Percentiles rank a stretch among this genome's conserved stretches.
Evolutionary conservation across 1,284 basidiomycete species (phyloP).

Genomic region (Lentinus polychrous): DNA sequence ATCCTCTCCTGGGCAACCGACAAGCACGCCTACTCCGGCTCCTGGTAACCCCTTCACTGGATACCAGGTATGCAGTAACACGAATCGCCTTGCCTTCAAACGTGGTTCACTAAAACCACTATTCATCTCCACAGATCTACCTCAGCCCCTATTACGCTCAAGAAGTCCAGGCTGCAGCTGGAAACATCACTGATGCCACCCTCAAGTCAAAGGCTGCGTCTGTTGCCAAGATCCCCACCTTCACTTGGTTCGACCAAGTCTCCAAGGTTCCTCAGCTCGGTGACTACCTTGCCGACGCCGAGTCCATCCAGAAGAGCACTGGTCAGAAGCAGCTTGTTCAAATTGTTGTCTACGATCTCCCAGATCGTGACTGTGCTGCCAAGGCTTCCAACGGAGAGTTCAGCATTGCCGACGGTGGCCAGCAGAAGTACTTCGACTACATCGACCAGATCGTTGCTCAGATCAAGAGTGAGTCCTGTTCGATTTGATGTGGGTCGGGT

Average conservation of each 20-base stretch:
- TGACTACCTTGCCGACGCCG: constrained; percentile 47
- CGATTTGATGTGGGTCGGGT: not conserved
- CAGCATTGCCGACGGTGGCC: constrained; percentile 47
- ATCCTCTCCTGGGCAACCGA: constrained; percentile 16
- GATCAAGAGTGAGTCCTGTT: constrained; percentile 37
- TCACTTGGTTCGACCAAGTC: constrained; percentile 54
- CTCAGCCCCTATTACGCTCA: constrained; percentile 46
- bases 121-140: constrained; percentile 35
- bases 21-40: constrained; percentile 26
- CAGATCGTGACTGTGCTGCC: constrained; percentile 60
- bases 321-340: constrained; percentile 49
- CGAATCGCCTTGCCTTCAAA: no score
- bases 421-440: constrained; percentile 50
- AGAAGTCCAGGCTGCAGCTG: constrained; percentile 45
- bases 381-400: constrained; percentile 62
- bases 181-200: constrained; percentile 39
- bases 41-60: constrained; percentile 49
- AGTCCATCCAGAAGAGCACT: constrained; percentile 32
- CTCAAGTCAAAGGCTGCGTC: constrained; percentile 40
- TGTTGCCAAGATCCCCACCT: constrained; percentile 50
- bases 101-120: no score
- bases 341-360: constrained; percentile 56
- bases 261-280: constrained; percentile 45
- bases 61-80: constrained; percentile 28
- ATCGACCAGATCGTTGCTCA: constrained; percentile 55